These are phyloP conservation scores for Cryptosporidium baileyi DNA, from an alignment of 169 alveolate genomes.

Conservation along the genomic window DNA sequence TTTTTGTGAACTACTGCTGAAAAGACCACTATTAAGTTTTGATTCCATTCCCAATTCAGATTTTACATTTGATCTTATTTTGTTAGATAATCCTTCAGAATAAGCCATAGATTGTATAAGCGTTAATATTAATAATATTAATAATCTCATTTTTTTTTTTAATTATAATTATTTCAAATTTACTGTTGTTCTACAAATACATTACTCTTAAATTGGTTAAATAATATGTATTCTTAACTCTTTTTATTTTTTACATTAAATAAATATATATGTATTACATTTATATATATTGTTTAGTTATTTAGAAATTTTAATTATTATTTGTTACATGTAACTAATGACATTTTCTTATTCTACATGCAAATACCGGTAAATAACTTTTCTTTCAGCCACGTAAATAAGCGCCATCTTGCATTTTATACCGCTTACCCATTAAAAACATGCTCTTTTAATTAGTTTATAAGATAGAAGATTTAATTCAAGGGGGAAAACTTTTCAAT, in stretches of 20 bases:
- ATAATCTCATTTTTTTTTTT: background rate
- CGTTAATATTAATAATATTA: background rate
- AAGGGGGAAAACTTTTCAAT: background rate
- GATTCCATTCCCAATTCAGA: constrained; percentile 19
- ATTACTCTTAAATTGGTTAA: too few species aligned
- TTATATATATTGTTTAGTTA: background rate
- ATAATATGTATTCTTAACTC: too few species aligned
- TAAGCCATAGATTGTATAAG: background rate
- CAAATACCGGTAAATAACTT: constrained; percentile 59
- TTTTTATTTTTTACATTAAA: too few species aligned
- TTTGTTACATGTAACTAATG: constrained; percentile 46
- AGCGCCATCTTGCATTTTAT: background rate
- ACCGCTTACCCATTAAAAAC: constrained; percentile 36
- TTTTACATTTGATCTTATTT: background rate
- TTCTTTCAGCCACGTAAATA: constrained; percentile 30
- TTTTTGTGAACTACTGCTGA: constrained; percentile 23
- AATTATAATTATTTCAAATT: too few species aligned
- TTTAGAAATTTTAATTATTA: background rate
- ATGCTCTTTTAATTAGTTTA: constrained; percentile 32
- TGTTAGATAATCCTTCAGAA: constrained; percentile 51
- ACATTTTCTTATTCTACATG: constrained; percentile 49
- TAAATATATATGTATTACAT: too few species aligned
- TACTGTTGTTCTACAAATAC: too few species aligned
- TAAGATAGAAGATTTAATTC: background rate
- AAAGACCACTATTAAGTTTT: constrained; percentile 13